Conservation (phyloP, 345 rosid species). For the Eutrema yunnanense region DNA sequence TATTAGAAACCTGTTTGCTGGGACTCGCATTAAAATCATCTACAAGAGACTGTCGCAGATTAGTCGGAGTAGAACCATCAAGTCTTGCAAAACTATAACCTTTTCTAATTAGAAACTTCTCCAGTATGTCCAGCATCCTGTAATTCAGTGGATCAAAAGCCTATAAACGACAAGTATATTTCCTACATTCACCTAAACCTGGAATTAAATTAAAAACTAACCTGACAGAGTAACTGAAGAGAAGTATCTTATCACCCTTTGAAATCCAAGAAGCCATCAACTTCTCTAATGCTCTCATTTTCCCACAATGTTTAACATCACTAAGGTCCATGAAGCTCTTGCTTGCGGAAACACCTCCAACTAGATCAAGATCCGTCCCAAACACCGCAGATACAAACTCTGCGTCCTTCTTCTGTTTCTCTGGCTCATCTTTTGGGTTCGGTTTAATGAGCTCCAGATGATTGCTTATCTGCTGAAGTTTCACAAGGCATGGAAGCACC, state of each 20-base stretch:
- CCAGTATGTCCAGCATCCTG: conserved; percentile 94
- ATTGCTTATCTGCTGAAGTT: conserved; percentile 70
- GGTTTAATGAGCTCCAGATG: conserved; percentile 96
- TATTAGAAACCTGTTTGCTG: conserved; percentile 65
- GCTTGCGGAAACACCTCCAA: conserved; percentile 65
- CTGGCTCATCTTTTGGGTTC: conserved; percentile 78
- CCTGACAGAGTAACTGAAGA: conserved; percentile 97
- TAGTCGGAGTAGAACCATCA: conserved; percentile 90
- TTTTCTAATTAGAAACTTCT: conserved; percentile 79
- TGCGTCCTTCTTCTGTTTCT: conserved; percentile 83
- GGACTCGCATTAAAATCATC: conserved; percentile 90
- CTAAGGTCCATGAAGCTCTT: conserved; percentile 85
- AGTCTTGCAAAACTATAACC: conserved; percentile 88
- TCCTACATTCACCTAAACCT: background rate
- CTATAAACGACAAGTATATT: background rate
- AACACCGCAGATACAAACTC: conserved; percentile 83
- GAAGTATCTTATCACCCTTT: conserved; percentile 89
- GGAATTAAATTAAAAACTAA: conserved; percentile 8
- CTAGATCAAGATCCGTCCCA: conserved; percentile 68
- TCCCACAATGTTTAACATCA: conserved; percentile 81
- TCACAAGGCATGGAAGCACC: conserved; percentile 88
- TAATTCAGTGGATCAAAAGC: conserved; percentile 1
- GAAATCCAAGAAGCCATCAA: conserved; percentile 72
- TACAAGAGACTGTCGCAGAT: conserved; percentile 72
- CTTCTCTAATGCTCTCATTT: conserved; percentile 86